Evolutionary conservation across 2,329 filamentous ascomycete genomes (phyloP).

Genomic region (Ophiostoma fasciatum): DNA sequence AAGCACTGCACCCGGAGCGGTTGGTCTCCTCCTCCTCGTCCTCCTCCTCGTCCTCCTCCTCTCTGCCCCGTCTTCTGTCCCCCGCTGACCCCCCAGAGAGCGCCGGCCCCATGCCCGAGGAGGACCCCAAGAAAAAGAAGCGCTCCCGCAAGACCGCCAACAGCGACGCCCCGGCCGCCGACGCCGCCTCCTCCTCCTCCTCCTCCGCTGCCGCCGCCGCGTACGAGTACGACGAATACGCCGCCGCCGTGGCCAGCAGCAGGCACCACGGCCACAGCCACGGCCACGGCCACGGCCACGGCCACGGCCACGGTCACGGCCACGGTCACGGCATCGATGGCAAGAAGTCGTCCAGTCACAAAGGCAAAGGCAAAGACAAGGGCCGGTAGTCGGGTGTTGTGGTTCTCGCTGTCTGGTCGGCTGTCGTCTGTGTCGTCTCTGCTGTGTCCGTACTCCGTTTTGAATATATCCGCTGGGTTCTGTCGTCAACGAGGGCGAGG

Average conservation of each 20-base stretch:
- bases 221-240: background rate
- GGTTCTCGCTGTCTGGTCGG: slow-evolving; percentile 42
- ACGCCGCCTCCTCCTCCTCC: no score
- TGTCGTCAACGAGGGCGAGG: no score
- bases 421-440: slow-evolving; percentile 49
- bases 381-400: slow-evolving; percentile 24
- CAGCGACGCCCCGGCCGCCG: no score
- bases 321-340: background rate
- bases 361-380: background rate
- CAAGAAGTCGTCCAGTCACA: slow-evolving; percentile 3
- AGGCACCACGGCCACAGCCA: no score
- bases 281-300: no score
- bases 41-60: background rate
- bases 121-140: slow-evolving; percentile 8
- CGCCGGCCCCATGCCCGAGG: slow-evolving; percentile 9
- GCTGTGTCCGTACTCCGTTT: slow-evolving; percentile 39
- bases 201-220: no score
- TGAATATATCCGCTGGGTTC: background rate
- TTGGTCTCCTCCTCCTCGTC: slow-evolving; percentile 16
- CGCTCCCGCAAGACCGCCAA: slow-evolving; percentile 3
- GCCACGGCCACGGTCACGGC: no score
- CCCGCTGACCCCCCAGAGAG: slow-evolving; percentile 5
- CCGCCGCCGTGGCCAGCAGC: background rate
- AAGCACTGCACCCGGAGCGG: slow-evolving; percentile 29
- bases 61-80: background rate